Conservation (phyloP, 257 asterid genomes). For the Solanum paucissectum region DNA sequence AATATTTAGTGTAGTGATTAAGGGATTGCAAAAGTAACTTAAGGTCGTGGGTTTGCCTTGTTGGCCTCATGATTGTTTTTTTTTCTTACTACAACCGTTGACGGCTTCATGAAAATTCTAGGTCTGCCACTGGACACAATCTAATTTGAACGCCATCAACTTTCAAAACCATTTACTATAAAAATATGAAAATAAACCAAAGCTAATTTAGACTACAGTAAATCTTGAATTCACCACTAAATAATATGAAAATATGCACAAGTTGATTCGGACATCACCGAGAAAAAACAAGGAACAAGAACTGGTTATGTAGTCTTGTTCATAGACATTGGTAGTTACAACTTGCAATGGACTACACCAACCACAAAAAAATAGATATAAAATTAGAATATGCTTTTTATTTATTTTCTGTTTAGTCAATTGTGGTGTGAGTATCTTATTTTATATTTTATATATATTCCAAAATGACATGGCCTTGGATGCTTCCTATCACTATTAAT, state of each 20-base stretch:
- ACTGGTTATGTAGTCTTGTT: not conserved
- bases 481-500: not conserved
- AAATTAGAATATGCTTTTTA: not conserved
- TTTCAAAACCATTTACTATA: too few species aligned
- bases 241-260: not conserved
- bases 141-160: not conserved
- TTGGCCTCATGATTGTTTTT: too few species aligned
- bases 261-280: rapidly evolving
- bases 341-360: not conserved
- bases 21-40: too few species aligned
- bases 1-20: too few species aligned
- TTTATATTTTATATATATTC: not conserved
- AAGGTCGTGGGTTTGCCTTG: too few species aligned
- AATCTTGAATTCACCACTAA: not conserved
- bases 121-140: not conserved
- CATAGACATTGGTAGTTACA: not conserved
- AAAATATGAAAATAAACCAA: not conserved
- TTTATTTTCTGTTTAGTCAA: not conserved
- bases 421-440: not conserved
- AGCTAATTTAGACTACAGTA: rapidly evolving
- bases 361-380: not conserved
- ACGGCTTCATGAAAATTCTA: too few species aligned
- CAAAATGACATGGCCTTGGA: not conserved
- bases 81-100: too few species aligned
- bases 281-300: not conserved